A percentile compares a stretch with the other conserved stretches of the same genome.
These are phyloP conservation scores for Phlegmacium glaucopus DNA, from an alignment of 768 basidiomycete genomes.

Conservation along the genomic window DNA sequence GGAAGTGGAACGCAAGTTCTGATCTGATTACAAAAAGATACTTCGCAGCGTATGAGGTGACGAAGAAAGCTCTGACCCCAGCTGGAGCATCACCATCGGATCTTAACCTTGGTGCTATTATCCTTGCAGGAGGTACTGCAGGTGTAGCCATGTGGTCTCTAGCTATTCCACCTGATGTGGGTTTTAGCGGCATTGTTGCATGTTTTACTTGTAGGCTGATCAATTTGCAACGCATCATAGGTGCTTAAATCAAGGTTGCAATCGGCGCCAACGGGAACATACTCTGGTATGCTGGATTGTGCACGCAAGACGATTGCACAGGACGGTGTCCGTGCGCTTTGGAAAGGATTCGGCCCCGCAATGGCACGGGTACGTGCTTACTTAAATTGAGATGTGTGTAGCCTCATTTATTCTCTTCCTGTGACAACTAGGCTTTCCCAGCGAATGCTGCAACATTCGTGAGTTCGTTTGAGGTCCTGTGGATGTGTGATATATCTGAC, in stretches of 20 bases:
- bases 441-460: conserved; percentile 96
- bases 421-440: conserved; percentile 75
- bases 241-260: conserved; percentile 95
- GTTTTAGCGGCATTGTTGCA: conserved; percentile 24
- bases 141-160: conserved; percentile 98
- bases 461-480: conserved; percentile 29
- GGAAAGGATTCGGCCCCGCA: conserved; percentile 97
- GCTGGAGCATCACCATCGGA: conserved; percentile 75
- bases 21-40: conserved; percentile 49
- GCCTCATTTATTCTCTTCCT: conserved; percentile 1
- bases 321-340: conserved; percentile 84
- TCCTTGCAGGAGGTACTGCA: conserved; percentile 90
- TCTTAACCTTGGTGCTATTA: conserved; percentile 81
- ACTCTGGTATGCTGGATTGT: conserved; percentile 92
- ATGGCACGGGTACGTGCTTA: conserved; percentile 77
- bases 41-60: conserved; percentile 95
- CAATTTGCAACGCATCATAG: conserved; percentile 35
- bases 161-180: conserved; percentile 94
- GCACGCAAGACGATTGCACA: conserved; percentile 85
- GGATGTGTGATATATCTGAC: conserved; percentile 4
- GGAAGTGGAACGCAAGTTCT: conserved; percentile 10
- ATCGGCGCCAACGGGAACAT: conserved; percentile 96
- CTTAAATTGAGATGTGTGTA: neutral
- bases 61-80: conserved; percentile 84
- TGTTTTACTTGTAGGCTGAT: conserved; percentile 2